These are phyloP conservation scores for Boletus coccyginus DNA, from an alignment of 768 basidiomycete genomes.

Conservation along the genomic window DNA sequence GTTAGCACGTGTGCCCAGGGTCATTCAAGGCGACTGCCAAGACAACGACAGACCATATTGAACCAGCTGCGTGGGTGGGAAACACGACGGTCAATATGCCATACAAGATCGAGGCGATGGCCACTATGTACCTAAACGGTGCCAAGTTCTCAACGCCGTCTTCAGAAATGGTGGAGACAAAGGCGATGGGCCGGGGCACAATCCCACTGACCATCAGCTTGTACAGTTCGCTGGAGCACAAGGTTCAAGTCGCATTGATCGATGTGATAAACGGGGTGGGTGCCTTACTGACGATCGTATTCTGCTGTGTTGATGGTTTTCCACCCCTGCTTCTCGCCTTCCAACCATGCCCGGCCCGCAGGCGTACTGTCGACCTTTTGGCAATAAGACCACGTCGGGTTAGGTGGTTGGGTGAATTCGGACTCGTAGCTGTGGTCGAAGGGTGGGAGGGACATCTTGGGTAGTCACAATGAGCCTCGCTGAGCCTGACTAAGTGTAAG, in stretches of 20 bases:
- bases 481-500: no score
- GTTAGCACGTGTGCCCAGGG: background rate
- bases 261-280: background rate
- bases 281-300: slow-evolving; percentile 26
- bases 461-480: background rate
- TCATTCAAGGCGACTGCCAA: no score
- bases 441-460: slow-evolving; percentile 29
- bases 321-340: slow-evolving; percentile 37
- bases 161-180: slow-evolving; percentile 37
- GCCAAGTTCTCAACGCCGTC: slow-evolving; percentile 40
- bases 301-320: slow-evolving; percentile 31
- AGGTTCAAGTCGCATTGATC: background rate
- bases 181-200: slow-evolving; percentile 45
- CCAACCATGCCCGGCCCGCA: slow-evolving; percentile 32
- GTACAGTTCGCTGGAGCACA: slow-evolving; percentile 27
- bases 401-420: slow-evolving; percentile 30
- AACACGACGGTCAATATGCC: background rate
- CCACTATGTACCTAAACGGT: slow-evolving; percentile 35
- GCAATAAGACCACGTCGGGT: slow-evolving; percentile 33
- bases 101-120: background rate
- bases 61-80: slow-evolving; percentile 23
- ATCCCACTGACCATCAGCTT: slow-evolving; percentile 37
- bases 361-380: slow-evolving; percentile 28
- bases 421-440: slow-evolving; percentile 17
- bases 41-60: slow-evolving; percentile 18